A percentile compares a stretch with the other conserved stretches of the same genome.
Evolutionary conservation across 371 early-diverging fungal genomes (phyloP).

Genomic region (Rhizopus delemar): DNA sequence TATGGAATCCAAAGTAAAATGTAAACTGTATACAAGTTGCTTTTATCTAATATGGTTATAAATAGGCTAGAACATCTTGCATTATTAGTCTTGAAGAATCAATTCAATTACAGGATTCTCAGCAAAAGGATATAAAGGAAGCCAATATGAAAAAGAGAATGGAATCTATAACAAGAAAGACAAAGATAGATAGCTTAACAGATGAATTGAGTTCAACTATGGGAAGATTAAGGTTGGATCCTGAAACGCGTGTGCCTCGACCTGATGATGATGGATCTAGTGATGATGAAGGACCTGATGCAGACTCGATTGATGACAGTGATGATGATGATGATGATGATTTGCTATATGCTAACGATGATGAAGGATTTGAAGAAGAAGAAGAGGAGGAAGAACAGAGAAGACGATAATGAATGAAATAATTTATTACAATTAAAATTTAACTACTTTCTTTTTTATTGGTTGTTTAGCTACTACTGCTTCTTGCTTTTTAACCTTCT

Average conservation of each 20-base stretch:
- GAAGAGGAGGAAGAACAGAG: conserved; percentile 21
- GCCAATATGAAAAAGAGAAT: conserved; percentile 33
- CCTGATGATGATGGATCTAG: conserved; percentile 34
- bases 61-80: conserved; percentile 11
- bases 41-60: neutral
- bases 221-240: conserved; percentile 31
- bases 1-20: neutral
- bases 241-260: conserved; percentile 31
- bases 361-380: conserved; percentile 45
- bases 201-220: conserved; percentile 40
- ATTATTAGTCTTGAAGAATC: conserved; percentile 47
- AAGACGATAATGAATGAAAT: neutral
- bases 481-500: conserved; percentile 39
- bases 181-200: conserved; percentile 28
- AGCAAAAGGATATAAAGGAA: conserved; percentile 35
- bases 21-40: neutral
- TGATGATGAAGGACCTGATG: conserved; percentile 19
- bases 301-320: conserved; percentile 18
- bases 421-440: conserved; percentile 16
- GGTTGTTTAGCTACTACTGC: conserved; percentile 13
- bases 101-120: conserved; percentile 34
- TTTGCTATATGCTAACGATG: conserved; percentile 30
- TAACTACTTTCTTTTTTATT: conserved; percentile 28
- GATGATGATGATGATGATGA: conserved; percentile 34
- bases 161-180: conserved; percentile 19